Base-by-base conservation (phyloP, 345 rosid genomes). In the Euphorbia tirucalli region DNA sequence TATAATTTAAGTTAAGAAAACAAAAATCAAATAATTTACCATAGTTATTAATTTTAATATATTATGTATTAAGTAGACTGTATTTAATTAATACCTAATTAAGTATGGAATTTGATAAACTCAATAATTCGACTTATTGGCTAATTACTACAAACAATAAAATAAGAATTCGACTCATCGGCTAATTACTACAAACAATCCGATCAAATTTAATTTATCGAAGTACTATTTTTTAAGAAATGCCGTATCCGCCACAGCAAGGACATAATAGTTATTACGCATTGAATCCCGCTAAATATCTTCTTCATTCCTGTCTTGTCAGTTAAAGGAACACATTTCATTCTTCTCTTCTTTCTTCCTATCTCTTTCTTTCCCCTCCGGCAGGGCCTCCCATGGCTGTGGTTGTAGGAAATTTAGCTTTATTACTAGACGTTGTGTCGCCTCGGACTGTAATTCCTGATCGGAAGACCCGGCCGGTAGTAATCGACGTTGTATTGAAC, bases 381-480 rank as follows among this genome's bases (percentile, higher is more conserved):
- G 70, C 24, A 21, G 55, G 21, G 50, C 72, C 50, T 44, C 30
- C 61, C 55, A 90, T 90, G 96, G 95, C 95, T 50, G 87, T 85
- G 61, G 90, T 90, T 65, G 48, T 83, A 3, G 98, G 96, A 55
- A 91, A 93, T 82, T 69, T 87, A 35, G 88, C 91, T 63, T 52
- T 88, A 49, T 74, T 87, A 59, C 86, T 85, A 9, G 96, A 90
- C 82, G 77, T 83, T 43, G 71, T 69, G 55, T 83, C 87, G 22
- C 85, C 83, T 1, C 77, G 96, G 73, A 77, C 78, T 41, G 70
- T 75, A 15, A 39, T 72, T 1, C 79, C 84, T 56, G 97, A 93
- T 68, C 86, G 97, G 75, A 87, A 88, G 70, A 59, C 82, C 28
- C 93, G 91, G 3, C 72, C 82, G 52, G 55, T 84, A 68, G 68